Percentiles rank a stretch among this genome's conserved stretches.
These are phyloP conservation scores for Zasmidium angulare DNA, from an alignment of 2,329 filamentous ascomycete species.

Conservation along the genomic window DNA sequence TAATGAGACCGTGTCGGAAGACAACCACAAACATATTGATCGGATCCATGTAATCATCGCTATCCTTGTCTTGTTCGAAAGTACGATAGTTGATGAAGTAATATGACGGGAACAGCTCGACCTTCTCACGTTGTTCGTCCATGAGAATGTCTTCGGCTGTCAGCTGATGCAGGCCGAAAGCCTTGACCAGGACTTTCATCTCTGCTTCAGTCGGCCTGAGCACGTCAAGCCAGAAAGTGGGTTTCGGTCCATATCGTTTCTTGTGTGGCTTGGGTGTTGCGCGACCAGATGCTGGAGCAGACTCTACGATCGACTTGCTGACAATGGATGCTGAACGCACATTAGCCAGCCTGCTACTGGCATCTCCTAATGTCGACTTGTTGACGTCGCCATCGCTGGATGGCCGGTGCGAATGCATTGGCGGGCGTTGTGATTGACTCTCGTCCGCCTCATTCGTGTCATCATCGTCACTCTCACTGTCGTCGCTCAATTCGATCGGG, in stretches of 20 bases:
- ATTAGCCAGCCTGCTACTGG: not conserved
- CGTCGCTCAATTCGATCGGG: constrained; percentile 69
- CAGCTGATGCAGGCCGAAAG: constrained; percentile 93
- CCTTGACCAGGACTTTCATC: constrained; percentile 89
- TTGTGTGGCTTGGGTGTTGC: constrained; percentile 31
- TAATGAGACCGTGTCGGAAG: constrained; percentile 91
- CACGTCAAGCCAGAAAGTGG: constrained; percentile 96
- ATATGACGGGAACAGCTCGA: constrained; percentile 94
- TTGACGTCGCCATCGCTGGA: constrained; percentile 1
- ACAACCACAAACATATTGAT: constrained; percentile 98
- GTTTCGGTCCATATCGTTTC: constrained; percentile 66
- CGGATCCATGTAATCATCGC: constrained; percentile 86
- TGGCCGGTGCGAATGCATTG: not conserved
- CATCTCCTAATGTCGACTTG: not conserved
- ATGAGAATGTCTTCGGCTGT: constrained; percentile 97
- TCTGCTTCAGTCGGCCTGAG: constrained; percentile 87
- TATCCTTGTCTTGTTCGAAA: constrained; percentile 91
- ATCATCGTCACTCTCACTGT: constrained; percentile 64
- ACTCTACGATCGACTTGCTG: constrained; percentile 10
- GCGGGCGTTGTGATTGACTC: not conserved
- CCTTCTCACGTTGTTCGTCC: constrained; percentile 96
- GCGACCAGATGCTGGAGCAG: constrained; percentile 21
- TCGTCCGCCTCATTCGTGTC: constrained; percentile 10
- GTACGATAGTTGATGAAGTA: constrained; percentile 99
- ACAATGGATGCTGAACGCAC: constrained; percentile 7